Evolutionary conservation across 768 basidiomycete genomes (phyloP), one percentile per base, ranked within the genome.

Genomic region (Lactarius akahatsu): DNA sequence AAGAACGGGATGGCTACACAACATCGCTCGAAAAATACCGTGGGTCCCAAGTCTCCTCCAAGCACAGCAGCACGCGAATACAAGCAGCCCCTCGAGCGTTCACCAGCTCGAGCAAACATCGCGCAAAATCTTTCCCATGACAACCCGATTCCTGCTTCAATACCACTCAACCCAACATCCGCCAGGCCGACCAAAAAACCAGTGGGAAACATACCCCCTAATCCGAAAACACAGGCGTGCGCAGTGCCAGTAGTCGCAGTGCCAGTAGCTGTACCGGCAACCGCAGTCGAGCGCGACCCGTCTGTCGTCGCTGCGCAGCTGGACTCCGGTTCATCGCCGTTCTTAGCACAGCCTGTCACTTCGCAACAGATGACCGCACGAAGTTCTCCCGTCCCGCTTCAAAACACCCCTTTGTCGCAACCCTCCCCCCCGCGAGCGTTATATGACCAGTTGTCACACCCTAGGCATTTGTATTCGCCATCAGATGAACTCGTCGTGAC

Each of bases 401-500:
- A 4, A 13, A 26, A 57, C 16, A 9, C 38, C 3, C 4, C 0
- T 28, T 6, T 52, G n/a, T 11, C 36, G 1, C 65, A 30, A 4
- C 26, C 28, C 26, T 15, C 15, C 36, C 45, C 1, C 3, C n/a
- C 45, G 6, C 47, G 13, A 59, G 41, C 3, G n/a, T 7, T 13
- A 23, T 41, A 47, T 32, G 58, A 67, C 47, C 61, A 28, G 41
- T 15, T 13, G 13, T 59, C 16, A 4, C 52, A 2, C 9, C 23
- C 30, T 7, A 32, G 32, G 20, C 20, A 18, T 62, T 30, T 26
- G 9, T 13, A 18, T 62, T n/a, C 15, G 18, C 40, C 57, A 2
- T 8, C n/a, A 32, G 68, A 70, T 0, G 64, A 59, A 13, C 47
- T 77, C 2, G 61, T 70, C 0, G 61, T 81, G 15, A 78, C 74